phyloP scores from a whole-genome alignment of 768 basidiomycete genomes.

The Paxillus rubicundulus region DNA sequence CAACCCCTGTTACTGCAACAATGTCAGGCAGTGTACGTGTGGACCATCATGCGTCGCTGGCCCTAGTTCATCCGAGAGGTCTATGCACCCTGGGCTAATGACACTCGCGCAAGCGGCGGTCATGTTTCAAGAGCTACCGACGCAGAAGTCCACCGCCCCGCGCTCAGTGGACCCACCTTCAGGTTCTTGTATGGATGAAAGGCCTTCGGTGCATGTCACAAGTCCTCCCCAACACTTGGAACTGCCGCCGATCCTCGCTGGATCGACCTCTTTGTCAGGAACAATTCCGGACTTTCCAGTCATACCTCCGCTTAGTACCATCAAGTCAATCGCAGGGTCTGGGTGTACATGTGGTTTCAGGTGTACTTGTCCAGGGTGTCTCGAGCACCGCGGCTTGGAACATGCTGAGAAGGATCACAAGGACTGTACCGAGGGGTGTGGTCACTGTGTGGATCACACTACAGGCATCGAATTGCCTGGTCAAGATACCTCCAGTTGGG shows the following conservation, averaged over 20 bases:
- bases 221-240: constrained; percentile 32
- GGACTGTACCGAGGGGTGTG: constrained; percentile 52
- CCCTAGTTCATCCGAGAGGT: constrained; percentile 4
- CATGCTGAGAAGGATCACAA: constrained; percentile 37
- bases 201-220: neutral
- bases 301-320: constrained; percentile 60
- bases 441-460: constrained; percentile 58
- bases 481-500: constrained; percentile 6
- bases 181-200: constrained; percentile 18
- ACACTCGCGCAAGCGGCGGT: constrained; percentile 39
- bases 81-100: constrained; percentile 24
- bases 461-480: constrained; percentile 44
- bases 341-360: constrained; percentile 70
- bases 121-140: constrained; percentile 15
- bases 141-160: constrained; percentile 1
- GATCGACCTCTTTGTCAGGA: constrained; percentile 18
- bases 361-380: constrained; percentile 73
- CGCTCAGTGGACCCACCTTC: constrained; percentile 7
- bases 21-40: constrained; percentile 56
- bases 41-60: constrained; percentile 8
- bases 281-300: constrained; percentile 45
- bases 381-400: constrained; percentile 60
- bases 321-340: constrained; percentile 59
- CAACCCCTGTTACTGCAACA: constrained; percentile 63
- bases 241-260: constrained; percentile 47